Percentiles rank a stretch among this genome's conserved stretches.
Evolutionary conservation across 2,329 filamentous ascomycete genomes (phyloP).

Genomic region (Epichloe uncinata): DNA sequence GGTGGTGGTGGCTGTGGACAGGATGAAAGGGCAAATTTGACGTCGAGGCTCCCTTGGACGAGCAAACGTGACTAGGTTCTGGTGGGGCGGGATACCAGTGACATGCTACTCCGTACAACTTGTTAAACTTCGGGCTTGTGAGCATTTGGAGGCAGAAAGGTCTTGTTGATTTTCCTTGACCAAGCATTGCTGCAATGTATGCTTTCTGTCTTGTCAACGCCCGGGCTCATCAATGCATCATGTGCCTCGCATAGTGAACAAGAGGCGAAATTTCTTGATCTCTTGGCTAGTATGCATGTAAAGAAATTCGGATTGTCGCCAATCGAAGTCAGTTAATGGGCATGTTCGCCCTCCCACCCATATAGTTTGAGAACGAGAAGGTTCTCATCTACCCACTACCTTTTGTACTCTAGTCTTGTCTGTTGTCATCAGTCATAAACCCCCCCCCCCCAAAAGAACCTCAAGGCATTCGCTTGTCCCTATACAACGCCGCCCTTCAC

Average conservation of each 20-base stretch:
- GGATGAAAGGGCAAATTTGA: too few species aligned
- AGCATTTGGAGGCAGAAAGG: too few species aligned
- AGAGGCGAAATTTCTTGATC: not conserved
- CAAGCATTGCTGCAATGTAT: too few species aligned
- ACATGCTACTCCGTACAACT: too few species aligned
- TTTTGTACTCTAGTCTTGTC: constrained; percentile 1
- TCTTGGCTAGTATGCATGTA: not conserved
- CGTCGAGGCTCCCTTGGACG: too few species aligned
- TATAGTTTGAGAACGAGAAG: not conserved
- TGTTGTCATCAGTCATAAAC: constrained; percentile 6
- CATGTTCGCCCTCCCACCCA: not conserved
- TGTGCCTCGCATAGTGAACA: not conserved
- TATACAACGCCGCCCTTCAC: not conserved
- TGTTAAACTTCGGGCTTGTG: too few species aligned
- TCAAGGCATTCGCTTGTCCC: not conserved
- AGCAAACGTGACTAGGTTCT: too few species aligned
- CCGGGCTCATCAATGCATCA: not conserved
- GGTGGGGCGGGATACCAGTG: too few species aligned
- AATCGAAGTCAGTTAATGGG: not conserved
- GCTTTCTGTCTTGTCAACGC: not conserved
- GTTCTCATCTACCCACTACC: not conserved
- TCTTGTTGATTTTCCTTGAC: too few species aligned
- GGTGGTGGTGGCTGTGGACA: too few species aligned
- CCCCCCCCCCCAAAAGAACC: not conserved
- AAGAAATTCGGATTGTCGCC: not conserved